Evolutionary conservation across 169 alveolate species (phyloP).

Genomic region (Cryptosporidium baileyi): DNA sequence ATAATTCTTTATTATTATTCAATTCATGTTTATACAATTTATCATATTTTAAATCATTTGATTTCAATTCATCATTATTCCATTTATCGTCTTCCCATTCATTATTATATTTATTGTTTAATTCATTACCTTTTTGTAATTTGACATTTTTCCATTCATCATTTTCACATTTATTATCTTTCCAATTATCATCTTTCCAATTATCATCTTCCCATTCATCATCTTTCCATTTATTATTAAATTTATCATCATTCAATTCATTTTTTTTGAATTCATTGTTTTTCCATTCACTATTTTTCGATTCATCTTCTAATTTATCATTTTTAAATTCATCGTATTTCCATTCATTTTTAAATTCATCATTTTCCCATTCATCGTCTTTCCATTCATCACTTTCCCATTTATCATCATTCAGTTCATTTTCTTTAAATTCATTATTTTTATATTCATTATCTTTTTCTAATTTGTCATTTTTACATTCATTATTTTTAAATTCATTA

Average conservation of each 20-base stretch:
- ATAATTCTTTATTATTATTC: background rate
- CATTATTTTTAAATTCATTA: background rate
- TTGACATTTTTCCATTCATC: background rate
- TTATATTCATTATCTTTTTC: background rate
- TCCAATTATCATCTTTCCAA: background rate
- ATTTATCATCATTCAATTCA: background rate
- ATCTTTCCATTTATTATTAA: background rate
- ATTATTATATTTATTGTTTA: background rate
- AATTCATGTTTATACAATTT: background rate
- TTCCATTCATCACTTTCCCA: background rate
- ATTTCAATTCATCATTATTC: background rate
- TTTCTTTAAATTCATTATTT: background rate
- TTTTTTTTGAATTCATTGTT: background rate
- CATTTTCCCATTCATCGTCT: background rate
- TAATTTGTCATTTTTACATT: background rate
- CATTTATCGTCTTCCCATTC: conserved; percentile 30
- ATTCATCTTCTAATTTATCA: conserved; percentile 22
- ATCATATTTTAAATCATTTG: background rate
- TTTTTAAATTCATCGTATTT: background rate
- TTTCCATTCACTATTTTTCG: background rate
- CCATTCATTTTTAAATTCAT: background rate
- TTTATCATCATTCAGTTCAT: background rate
- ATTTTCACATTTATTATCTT: background rate
- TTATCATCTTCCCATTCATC: background rate
- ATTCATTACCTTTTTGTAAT: background rate